These are phyloP conservation scores for Colletotrichum cuscutae DNA, from an alignment of 2,329 filamentous ascomycete genomes.

Conservation along the genomic window DNA sequence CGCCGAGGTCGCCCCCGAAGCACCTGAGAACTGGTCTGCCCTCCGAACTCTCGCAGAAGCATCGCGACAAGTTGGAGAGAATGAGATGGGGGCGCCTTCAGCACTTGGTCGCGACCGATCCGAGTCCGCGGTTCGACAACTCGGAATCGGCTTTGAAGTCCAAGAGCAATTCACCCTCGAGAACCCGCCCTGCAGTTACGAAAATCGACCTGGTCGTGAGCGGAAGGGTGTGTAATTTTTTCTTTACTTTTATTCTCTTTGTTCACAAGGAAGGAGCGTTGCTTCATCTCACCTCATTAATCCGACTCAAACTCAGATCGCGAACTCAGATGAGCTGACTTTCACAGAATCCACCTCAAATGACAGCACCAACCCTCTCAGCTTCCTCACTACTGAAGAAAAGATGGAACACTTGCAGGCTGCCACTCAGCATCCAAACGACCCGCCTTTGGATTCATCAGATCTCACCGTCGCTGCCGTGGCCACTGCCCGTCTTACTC, in stretches of 20 bases:
- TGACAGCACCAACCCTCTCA: constrained; percentile 29
- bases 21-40: constrained; percentile 76
- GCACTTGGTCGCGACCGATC: constrained; percentile 32
- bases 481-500: constrained; percentile 65
- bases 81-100: constrained; percentile 28
- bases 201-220: constrained; percentile 47
- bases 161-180: constrained; percentile 70
- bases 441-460: constrained; percentile 54
- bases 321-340: neutral
- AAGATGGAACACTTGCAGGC: constrained; percentile 59
- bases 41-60: constrained; percentile 90
- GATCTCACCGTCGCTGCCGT: constrained; percentile 67
- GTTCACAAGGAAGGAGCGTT: neutral
- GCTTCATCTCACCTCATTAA: neutral
- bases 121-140: constrained; percentile 36
- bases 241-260: neutral
- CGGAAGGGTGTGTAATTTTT: constrained; percentile 47
- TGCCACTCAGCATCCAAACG: constrained; percentile 47
- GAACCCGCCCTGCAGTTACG: constrained; percentile 63
- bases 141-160: constrained; percentile 56
- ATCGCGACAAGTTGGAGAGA: constrained; percentile 75
- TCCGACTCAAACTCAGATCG: neutral
- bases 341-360: constrained; percentile 33
- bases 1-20: constrained; percentile 29
- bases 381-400: constrained; percentile 54